These are phyloP conservation scores for Porcisia deanei DNA, from an alignment of 208 protist species.

Conservation along the genomic window DNA sequence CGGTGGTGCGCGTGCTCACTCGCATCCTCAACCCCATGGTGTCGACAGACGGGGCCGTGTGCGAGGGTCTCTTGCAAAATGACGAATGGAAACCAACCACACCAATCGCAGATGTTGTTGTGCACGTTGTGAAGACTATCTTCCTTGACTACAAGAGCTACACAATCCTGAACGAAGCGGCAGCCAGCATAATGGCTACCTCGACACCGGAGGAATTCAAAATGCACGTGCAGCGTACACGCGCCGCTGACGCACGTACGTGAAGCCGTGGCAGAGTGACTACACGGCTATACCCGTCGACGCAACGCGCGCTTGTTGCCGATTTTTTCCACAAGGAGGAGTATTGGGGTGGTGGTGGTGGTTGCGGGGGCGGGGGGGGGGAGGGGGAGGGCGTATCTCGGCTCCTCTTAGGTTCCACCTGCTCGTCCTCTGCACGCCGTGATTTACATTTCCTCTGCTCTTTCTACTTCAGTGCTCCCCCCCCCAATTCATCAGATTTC, in stretches of 20 bases:
- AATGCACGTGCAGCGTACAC: conserved; percentile 22
- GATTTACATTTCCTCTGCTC: neutral
- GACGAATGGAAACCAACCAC: conserved; percentile 53
- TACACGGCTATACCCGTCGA: neutral
- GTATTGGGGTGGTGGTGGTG: too few species aligned
- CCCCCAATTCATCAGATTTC: neutral
- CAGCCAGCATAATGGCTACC: conserved; percentile 16
- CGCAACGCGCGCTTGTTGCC: too few species aligned
- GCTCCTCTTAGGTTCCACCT: neutral
- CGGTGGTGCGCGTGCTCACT: conserved; percentile 51
- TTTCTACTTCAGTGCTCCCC: neutral
- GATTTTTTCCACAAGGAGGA: too few species aligned
- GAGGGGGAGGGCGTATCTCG: neutral
- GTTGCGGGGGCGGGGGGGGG: too few species aligned
- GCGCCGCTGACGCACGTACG: neutral
- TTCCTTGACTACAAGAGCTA: conserved; percentile 46
- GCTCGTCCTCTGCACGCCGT: neutral
- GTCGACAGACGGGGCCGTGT: conserved; percentile 36
- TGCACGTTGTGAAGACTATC: conserved; percentile 34
- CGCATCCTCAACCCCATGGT: conserved; percentile 69
- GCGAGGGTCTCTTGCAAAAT: conserved; percentile 46
- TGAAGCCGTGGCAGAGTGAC: neutral
- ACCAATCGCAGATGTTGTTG: conserved; percentile 31
- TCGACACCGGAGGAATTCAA: conserved; percentile 33
- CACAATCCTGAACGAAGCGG: conserved; percentile 45